phyloP scores from a whole-genome alignment of 176 grass and related monocot genomes.

The Musa schizocarpa region DNA sequence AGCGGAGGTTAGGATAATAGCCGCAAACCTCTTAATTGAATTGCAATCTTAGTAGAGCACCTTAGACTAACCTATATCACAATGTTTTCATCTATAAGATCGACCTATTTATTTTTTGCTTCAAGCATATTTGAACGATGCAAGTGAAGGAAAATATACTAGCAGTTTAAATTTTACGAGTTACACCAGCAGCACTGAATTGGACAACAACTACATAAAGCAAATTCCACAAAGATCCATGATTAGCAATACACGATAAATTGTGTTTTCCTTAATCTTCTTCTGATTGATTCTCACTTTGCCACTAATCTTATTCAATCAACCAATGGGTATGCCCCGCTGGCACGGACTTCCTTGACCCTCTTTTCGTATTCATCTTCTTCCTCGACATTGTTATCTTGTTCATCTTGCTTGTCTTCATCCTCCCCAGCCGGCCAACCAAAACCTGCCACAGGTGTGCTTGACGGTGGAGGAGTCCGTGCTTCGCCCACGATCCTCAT shows the following conservation, averaged over 20 bases:
- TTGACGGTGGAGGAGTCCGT: neutral
- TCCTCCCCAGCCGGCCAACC: neutral
- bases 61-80: too few relatives aligned
- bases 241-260: neutral
- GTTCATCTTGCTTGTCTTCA: neutral
- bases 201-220: neutral
- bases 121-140: too few relatives aligned
- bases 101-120: too few relatives aligned
- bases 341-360: neutral
- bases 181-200: neutral
- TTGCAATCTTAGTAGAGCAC: too few relatives aligned
- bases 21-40: too few relatives aligned
- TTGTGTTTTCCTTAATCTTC: too few relatives aligned
- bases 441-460: neutral
- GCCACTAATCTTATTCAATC: neutral
- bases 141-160: neutral
- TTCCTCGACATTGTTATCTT: neutral
- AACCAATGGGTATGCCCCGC: neutral
- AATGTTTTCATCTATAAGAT: too few relatives aligned
- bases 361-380: conserved; percentile 1
- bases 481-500: conserved; percentile 1
- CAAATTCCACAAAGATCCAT: neutral
- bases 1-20: too few relatives aligned
- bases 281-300: too few relatives aligned
- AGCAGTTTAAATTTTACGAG: neutral